A percentile compares a stretch with the other conserved stretches of the same genome.
phyloP scores from a whole-genome alignment of 2,329 filamentous ascomycete genomes.

The Diplocarpon mali region DNA sequence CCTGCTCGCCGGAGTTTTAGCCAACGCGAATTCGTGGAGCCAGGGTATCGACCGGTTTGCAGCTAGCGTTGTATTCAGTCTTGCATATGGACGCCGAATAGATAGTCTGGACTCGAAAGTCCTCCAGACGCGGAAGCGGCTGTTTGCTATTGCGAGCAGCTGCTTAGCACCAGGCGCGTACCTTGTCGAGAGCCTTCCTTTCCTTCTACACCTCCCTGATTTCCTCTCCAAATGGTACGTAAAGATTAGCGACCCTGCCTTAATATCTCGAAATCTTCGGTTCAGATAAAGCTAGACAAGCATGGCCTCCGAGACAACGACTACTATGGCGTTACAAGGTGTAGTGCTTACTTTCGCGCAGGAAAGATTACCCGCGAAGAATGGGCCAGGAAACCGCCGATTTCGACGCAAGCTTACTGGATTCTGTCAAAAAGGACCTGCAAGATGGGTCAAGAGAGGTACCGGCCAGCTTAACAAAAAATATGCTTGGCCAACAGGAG shows the following conservation, averaged over 20 bases:
- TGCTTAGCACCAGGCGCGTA: slow-evolving; percentile 1
- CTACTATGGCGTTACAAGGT: too few species aligned
- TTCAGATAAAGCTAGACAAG: too few species aligned
- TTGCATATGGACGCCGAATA: slow-evolving; percentile 5
- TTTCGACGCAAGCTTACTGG: neutral
- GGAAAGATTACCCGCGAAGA: neutral
- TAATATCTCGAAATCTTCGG: too few species aligned
- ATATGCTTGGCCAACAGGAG: neutral
- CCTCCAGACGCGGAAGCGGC: neutral
- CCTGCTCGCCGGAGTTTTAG: neutral
- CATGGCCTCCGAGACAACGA: too few species aligned
- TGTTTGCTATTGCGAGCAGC: neutral
- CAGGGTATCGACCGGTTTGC: slow-evolving; percentile 1
- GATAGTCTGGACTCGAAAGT: neutral
- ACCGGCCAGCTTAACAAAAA: neutral
- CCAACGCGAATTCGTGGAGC: neutral
- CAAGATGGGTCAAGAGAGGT: neutral
- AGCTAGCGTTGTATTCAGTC: slow-evolving; percentile 2
- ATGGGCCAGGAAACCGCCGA: neutral
- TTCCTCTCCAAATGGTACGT: neutral
- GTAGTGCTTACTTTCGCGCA: neutral
- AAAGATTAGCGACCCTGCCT: too few species aligned
- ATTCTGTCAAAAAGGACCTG: slow-evolving; percentile 2
- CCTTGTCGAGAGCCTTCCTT: slow-evolving; percentile 2
- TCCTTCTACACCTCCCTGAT: neutral